Evolutionary conservation across 768 basidiomycete species (phyloP), one percentile per base, ranked within the genome.

Genomic region (Termitomyces sp.): DNA sequence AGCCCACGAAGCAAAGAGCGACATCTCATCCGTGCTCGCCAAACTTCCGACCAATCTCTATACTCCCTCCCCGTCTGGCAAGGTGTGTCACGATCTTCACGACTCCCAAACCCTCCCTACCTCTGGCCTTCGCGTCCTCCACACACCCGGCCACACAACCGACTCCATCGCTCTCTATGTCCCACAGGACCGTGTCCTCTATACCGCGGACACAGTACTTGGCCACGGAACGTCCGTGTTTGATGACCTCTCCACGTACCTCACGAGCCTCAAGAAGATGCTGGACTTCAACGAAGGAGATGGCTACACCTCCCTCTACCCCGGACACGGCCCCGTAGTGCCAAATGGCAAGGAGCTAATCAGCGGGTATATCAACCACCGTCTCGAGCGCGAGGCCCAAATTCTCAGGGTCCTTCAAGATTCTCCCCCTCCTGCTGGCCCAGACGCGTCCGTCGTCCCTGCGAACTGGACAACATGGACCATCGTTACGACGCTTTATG

Each of bases 181-280:
- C 53, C 77, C 82, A 0, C 80, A 81, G 47, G 92, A 95, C 65
- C 74, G 76, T 27, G 87, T 85, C 0, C 79, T 98, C 16, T 95
- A 95, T 75, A 95, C 93, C 0, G 92, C 89, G 0, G 96, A 98
- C 73, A 92, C 87, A 5, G 84, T 98, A 7, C 82, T 98, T 33
- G 96, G 96, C 0, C 86, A 94, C 62, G 94, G 95, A 8, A 93
- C 93, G 0, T 81, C 95, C 3, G 85, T 95, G 5, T 97, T 98
- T 69, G 89, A 91, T 63, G 89, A 96, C 65, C 83, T 98, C 15
- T 75, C 78, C 0, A 66, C 80, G 5, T 97, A 95, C 66, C 71
- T 95, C 22, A 60, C 74, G 5, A 87, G 85, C 59, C 79, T 96
- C 46, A 77, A 76, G 45, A 78, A 71, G 62, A 80, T 93, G 73